These are phyloP conservation scores for Ceratorhiza oryzae-sativae DNA, from an alignment of 1,284 basidiomycete species.

Conservation along the genomic window DNA sequence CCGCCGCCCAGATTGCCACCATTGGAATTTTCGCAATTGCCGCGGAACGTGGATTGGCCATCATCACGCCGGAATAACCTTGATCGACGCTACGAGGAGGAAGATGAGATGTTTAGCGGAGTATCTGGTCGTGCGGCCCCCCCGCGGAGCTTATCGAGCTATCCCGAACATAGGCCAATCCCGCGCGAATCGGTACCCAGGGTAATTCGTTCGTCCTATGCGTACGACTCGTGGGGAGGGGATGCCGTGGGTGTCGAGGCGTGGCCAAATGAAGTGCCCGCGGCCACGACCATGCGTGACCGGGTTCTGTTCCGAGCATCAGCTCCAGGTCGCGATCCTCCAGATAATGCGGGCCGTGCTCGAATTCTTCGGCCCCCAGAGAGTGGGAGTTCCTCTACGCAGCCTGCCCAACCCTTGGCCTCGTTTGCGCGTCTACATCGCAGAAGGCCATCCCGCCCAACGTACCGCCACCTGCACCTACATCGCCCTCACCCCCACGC, in stretches of 20 bases:
- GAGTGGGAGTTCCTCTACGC: neutral
- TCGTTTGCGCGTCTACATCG: constrained; percentile 14
- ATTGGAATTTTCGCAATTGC: constrained; percentile 17
- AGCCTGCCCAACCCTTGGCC: constrained; percentile 11
- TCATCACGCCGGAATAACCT: neutral
- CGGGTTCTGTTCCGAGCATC: constrained; percentile 35
- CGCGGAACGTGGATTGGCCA: constrained; percentile 27
- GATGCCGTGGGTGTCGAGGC: constrained; percentile 3
- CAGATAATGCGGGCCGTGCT: neutral
- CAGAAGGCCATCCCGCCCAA: constrained; percentile 9
- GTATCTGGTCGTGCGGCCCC: neutral
- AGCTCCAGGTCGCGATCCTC: neutral
- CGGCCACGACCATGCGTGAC: constrained; percentile 16
- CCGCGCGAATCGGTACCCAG: neutral
- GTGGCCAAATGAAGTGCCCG: constrained; percentile 25
- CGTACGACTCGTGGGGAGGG: constrained; percentile 17
- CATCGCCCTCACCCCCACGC: constrained; percentile 14
- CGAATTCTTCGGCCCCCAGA: constrained; percentile 23
- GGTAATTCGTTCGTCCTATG: neutral
- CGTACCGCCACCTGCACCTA: neutral
- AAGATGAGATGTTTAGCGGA: neutral
- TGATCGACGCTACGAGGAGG: neutral
- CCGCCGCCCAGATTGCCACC: constrained; percentile 26
- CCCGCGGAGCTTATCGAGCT: constrained; percentile 2
- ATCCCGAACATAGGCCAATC: constrained; percentile 8